Evolutionary conservation across 2,329 filamentous ascomycete species (phyloP).

Genomic region (Colletotrichum scovillei): DNA sequence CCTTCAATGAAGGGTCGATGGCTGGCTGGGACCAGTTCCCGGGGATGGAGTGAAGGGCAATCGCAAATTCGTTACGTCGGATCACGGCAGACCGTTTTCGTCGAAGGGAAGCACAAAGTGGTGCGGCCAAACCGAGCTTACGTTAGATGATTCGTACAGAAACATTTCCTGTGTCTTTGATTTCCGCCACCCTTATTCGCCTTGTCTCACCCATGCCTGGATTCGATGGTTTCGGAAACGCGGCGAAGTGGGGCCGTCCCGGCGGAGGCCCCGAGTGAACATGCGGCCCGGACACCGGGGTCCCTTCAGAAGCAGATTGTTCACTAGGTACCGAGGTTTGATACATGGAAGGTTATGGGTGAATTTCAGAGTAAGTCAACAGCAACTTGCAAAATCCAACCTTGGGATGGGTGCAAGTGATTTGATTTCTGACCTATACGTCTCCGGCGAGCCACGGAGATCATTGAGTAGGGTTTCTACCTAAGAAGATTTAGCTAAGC

Average conservation of each 20-base stretch:
- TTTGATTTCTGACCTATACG: no score
- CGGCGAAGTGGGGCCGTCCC: not conserved
- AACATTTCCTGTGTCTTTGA: not conserved
- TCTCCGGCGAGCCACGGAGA: no score
- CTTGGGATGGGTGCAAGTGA: no score
- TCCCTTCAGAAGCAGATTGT: not conserved
- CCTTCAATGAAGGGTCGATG: not conserved
- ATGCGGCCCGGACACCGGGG: no score
- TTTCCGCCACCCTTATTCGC: not conserved
- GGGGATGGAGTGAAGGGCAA: not conserved
- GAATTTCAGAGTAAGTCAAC: no score
- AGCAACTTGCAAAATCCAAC: no score
- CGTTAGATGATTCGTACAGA: not conserved
- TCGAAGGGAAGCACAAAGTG: conserved; percentile 2
- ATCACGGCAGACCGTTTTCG: conserved; percentile 14
- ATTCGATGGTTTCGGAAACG: not conserved
- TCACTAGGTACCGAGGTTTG: no score
- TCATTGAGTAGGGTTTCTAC: no score
- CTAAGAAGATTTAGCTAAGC: not conserved
- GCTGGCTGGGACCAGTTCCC: not conserved
- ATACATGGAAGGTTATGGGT: no score
- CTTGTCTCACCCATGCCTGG: not conserved
- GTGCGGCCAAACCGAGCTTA: not conserved
- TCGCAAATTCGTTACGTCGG: not conserved
- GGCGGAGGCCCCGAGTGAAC: no score